Base-by-base conservation (phyloP, 2,329 filamentous ascomycete species). In the Talaromyces sp. region DNA sequence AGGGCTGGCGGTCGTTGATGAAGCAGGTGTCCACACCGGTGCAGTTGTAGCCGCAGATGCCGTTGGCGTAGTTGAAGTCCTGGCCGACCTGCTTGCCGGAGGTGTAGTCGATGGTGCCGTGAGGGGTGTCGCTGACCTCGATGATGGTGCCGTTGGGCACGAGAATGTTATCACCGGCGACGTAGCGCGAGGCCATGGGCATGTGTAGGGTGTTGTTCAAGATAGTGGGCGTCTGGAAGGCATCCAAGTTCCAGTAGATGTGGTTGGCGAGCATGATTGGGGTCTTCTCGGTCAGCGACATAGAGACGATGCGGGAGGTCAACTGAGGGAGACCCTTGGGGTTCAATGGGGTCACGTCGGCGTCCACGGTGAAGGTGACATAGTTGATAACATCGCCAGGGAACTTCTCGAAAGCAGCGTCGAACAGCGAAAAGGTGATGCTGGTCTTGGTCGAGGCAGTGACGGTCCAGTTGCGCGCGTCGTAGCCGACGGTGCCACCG, bases 41-140 rank as follows among this genome's bases (percentile, higher is more conserved):
- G 80, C 93, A 98, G 74, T 85, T 86, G 65, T 81, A 83, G 17
- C 92, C 93, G 72, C 93, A 97, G 77, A 93, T 91, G 49, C 85
- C 86, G 9, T 82, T 65, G 2, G 93, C 78, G 57, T 85, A 81
- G 25, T 80, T 76, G 58, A 91, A 82, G 67, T 90, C 87, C 39
- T 86, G 80, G 30, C 92, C 92, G 55, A 97, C 80, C 68, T 91
- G 84, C 80, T 96, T 96, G 10, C 91, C 89, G 28, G 82, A 75
- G 56, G 86, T 90, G 88, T 92, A 96, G 78, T 81, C 76, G 44
- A 79, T 66, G 11, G 72, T 70, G 36, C 74, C 73, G n/a, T 71
- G 62, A 51, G 69, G 73, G 30, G 93, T 91, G 74, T 92, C 88
- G 68, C 92, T 90, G 65, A 91, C 86, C 0, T 86, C 87, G 44